Evolutionary conservation across 2,329 filamentous ascomycete genomes (phyloP).

Genomic region (Fusarium protoensiforme): DNA sequence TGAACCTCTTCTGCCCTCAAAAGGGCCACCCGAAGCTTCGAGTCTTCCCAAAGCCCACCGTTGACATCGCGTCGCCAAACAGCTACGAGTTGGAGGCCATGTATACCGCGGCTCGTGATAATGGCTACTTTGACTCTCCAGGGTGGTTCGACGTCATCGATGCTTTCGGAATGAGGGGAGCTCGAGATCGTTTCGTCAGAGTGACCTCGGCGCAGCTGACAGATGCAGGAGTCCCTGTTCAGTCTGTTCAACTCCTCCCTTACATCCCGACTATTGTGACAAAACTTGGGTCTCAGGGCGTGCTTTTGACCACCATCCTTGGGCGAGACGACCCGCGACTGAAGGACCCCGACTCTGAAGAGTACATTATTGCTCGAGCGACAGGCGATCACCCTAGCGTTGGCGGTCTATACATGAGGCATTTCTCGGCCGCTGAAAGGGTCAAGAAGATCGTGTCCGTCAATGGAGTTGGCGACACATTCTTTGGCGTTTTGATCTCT

Average conservation of each 20-base stretch:
- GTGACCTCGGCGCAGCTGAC: slow-evolving; percentile 76
- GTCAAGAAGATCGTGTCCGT: slow-evolving; percentile 84
- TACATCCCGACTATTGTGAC: slow-evolving; percentile 88
- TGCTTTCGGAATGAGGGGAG: slow-evolving; percentile 78
- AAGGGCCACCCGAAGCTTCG: slow-evolving; percentile 53
- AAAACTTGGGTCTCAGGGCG: slow-evolving; percentile 82
- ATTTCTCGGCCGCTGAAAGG: slow-evolving; percentile 74
- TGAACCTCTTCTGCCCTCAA: slow-evolving; percentile 69
- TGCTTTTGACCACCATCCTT: slow-evolving; percentile 80
- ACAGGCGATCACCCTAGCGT: slow-evolving; percentile 62
- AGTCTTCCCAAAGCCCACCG: slow-evolving; percentile 69
- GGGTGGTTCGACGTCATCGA: slow-evolving; percentile 87
- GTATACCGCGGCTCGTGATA: slow-evolving; percentile 74
- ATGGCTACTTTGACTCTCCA: slow-evolving; percentile 74
- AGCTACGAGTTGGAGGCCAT: slow-evolving; percentile 83
- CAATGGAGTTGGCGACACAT: slow-evolving; percentile 94
- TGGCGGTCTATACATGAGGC: slow-evolving; percentile 84
- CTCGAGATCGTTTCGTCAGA: slow-evolving; percentile 76
- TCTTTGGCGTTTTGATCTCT: slow-evolving; percentile 86
- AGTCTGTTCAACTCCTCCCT: slow-evolving; percentile 85
- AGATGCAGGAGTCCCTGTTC: slow-evolving; percentile 84
- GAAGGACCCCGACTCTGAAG: slow-evolving; percentile 67
- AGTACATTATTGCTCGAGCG: slow-evolving; percentile 77
- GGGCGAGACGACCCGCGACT: slow-evolving; percentile 74
- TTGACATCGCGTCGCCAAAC: slow-evolving; percentile 86